Evolutionary conservation across 495 filamentous ascomycete genomes (phyloP), one percentile per base, ranked within the genome.

Genomic region (Glarea lozoyensis): DNA sequence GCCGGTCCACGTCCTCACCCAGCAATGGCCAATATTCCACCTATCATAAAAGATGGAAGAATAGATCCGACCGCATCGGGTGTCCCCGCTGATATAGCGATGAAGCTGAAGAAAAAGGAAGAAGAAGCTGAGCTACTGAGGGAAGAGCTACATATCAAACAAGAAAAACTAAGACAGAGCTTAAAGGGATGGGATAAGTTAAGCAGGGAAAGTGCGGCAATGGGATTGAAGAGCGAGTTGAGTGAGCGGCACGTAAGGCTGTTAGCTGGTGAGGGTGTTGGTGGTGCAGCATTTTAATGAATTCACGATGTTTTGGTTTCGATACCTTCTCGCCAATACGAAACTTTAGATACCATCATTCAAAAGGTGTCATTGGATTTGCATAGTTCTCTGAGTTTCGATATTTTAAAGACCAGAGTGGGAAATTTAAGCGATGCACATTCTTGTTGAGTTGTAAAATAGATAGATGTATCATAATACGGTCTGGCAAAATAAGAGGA

Each of bases 231-330:
- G 25, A 55, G 39, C 10, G 55, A 58, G 18, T 35, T 58, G 30
- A 53, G 45, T 38, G 52, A 50, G 41, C 32, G 46, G 18, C 48
- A 52, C 41, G 49, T 58, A 24, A 30, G 52, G 38, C 37, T 53
- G 43, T 24, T 58, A 10, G 49, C 52, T 35, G 55, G 55, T 15
- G 55, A 58, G 43, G 52, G 55, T 18, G 49, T 48, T 35, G 52
- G 55, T 20, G 55, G 55, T 29, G 49, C 49, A 21, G 55, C 55
- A 0, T 58, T 58, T 33, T 58, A 43, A 49, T n/a, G 32, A 11
- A 15, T 35, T 35, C 7, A 7, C 25, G n/a, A n/a, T n/a, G n/a
- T n/a, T n/a, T n/a, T n/a, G n/a, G n/a, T n/a, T n/a, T n/a, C n/a
- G n/a, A n/a, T n/a, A n/a, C n/a, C n/a, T n/a, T n/a, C n/a, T n/a